phyloP scores from a whole-genome alignment of 768 basidiomycete genomes.

The Podaxis mareebaensis region DNA sequence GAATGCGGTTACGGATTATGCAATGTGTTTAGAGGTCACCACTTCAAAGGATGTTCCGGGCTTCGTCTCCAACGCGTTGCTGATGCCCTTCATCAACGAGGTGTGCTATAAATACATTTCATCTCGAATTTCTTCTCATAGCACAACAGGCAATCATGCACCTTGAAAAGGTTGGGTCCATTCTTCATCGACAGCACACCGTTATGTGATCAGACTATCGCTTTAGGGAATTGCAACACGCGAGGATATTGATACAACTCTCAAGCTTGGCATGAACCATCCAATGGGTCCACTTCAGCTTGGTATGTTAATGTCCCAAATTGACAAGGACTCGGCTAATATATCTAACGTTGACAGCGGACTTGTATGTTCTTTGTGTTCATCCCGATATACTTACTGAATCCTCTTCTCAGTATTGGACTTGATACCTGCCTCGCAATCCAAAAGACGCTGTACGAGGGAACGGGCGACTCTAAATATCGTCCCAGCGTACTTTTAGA shows the following conservation, averaged over 20 bases:
- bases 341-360: constrained; percentile 37
- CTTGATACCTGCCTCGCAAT: constrained; percentile 96
- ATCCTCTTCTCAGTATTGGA: constrained; percentile 67
- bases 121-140: constrained; percentile 1
- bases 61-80: constrained; percentile 90
- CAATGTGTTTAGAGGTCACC: constrained; percentile 70
- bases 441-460: constrained; percentile 84
- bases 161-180: constrained; percentile 70
- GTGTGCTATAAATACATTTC: constrained; percentile 31
- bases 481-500: constrained; percentile 87
- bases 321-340: neutral
- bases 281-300: constrained; percentile 94
- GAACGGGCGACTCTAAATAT: constrained; percentile 94
- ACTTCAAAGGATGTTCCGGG: constrained; percentile 91
- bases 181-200: neutral
- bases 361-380: constrained; percentile 46
- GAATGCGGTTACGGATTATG: neutral
- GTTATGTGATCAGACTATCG: neutral
- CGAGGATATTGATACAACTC: constrained; percentile 94
- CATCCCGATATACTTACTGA: neutral
- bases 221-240: constrained; percentile 83
- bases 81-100: constrained; percentile 99
- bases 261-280: constrained; percentile 91
- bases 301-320: constrained; percentile 39
- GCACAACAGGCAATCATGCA: constrained; percentile 81